Evolutionary conservation across 768 basidiomycete species (phyloP).

Genomic region (Mycena pura): DNA sequence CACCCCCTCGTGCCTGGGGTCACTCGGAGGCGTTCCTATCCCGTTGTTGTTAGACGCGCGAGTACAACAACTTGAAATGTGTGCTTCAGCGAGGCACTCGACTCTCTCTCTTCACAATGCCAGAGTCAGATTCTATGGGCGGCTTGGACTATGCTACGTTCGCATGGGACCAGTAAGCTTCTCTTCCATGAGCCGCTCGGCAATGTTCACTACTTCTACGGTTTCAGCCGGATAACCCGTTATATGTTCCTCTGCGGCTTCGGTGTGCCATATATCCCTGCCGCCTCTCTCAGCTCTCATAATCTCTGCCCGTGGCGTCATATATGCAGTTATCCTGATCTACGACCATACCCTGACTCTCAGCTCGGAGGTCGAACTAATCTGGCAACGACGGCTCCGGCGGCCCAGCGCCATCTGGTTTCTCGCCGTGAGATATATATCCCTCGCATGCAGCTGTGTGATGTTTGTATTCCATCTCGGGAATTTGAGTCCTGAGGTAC

Average conservation of each 20-base stretch:
- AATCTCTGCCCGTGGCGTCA: not conserved
- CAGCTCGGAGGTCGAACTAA: constrained; percentile 7
- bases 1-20: not conserved
- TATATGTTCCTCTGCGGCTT: constrained; percentile 19
- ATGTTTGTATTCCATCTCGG: constrained; percentile 16
- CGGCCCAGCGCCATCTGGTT: constrained; percentile 11
- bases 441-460: constrained; percentile 3
- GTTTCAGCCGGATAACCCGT: constrained; percentile 15
- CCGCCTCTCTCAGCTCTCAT: not conserved
- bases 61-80: not conserved
- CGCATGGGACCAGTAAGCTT: constrained; percentile 22
- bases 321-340: constrained; percentile 9
- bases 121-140: not conserved
- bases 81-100: not conserved
- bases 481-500: not conserved
- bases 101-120: not conserved
- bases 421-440: constrained; percentile 12
- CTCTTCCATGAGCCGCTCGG: not conserved
- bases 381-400: not conserved
- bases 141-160: constrained; percentile 17
- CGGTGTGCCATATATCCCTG: not conserved
- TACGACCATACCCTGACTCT: constrained; percentile 21
- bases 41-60: not conserved
- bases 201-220: not conserved
- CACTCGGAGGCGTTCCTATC: not conserved